phyloP scores from a whole-genome alignment of 345 rosid species.

The Arabidopsis arenosa region DNA sequence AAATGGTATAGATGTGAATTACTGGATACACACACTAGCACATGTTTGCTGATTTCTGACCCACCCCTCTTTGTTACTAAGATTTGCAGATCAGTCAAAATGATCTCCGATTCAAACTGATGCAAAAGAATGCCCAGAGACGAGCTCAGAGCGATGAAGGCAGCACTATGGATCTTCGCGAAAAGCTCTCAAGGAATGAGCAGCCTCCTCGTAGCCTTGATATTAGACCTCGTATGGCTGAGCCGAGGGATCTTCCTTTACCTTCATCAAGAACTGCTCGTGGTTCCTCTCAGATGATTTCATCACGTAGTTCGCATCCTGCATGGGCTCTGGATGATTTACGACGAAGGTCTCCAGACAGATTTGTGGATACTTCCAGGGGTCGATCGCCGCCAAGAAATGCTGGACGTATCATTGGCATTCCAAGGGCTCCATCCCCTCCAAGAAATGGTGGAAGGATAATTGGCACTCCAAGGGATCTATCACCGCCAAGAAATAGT shows the following conservation, averaged over 20 bases:
- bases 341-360: conserved; percentile 74
- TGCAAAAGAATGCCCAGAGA: conserved; percentile 66
- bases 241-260: conserved; percentile 56
- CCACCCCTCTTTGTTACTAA: conserved; percentile 48
- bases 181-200: conserved; percentile 66
- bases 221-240: conserved; percentile 52
- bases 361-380: conserved; percentile 58
- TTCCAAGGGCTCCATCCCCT: conserved; percentile 12
- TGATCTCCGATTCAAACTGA: conserved; percentile 84
- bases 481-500: conserved; percentile 49
- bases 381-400: conserved; percentile 64
- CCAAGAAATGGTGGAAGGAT: conserved; percentile 63
- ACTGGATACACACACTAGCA: conserved; percentile 41
- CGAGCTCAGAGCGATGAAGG: conserved; percentile 54
- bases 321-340: conserved; percentile 75
- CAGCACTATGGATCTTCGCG: conserved; percentile 71
- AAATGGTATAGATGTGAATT: conserved; percentile 59
- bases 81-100: conserved; percentile 65
- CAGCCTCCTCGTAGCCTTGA: conserved; percentile 52
- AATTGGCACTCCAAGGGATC: conserved; percentile 54
- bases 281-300: conserved; percentile 55
- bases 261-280: conserved; percentile 61
- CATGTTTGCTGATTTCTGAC: conserved; percentile 50
- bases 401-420: conserved; percentile 42
- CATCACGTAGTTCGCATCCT: conserved; percentile 62